These are phyloP conservation scores for Verruconis gallopava DNA, from an alignment of 2,329 filamentous ascomycete genomes.

Conservation along the genomic window DNA sequence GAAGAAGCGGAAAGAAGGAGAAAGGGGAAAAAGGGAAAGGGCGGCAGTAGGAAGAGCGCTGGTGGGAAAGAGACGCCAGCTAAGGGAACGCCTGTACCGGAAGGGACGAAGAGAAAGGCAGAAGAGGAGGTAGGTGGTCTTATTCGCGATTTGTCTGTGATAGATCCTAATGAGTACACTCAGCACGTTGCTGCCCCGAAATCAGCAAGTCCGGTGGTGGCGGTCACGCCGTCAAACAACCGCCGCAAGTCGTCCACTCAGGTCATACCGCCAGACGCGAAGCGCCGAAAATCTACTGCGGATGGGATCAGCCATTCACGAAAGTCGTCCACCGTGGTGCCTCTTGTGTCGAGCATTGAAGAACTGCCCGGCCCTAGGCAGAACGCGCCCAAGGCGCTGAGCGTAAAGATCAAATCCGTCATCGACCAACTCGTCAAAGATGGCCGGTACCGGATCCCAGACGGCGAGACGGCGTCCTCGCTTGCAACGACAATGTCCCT, in stretches of 20 bases:
- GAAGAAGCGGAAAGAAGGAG: constrained; percentile 35
- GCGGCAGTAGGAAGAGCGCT: constrained; percentile 54
- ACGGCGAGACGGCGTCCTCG: constrained; percentile 49
- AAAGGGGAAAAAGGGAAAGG: constrained; percentile 34
- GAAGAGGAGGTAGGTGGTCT: constrained; percentile 2
- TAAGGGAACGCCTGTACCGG: constrained; percentile 18
- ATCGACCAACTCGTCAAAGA: constrained; percentile 56
- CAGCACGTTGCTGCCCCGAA: too few species aligned
- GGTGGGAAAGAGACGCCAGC: constrained; percentile 33
- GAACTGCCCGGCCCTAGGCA: constrained; percentile 53
- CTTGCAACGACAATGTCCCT: constrained; percentile 60
- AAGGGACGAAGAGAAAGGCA: constrained; percentile 4
- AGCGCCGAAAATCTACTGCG: constrained; percentile 22
- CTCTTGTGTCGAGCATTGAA: constrained; percentile 23
- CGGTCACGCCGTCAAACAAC: constrained; percentile 4
- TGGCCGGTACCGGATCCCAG: constrained; percentile 47
- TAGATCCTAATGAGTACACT: too few species aligned
- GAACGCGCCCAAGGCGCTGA: constrained; percentile 55
- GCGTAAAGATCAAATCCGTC: constrained; percentile 54
- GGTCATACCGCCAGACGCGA: constrained; percentile 13
- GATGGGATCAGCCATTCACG: constrained; percentile 12
- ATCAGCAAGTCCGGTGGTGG: background rate
- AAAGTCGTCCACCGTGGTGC: background rate
- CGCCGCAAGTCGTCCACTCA: constrained; percentile 6
- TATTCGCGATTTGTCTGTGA: too few species aligned